Base-by-base conservation (phyloP, 768 basidiomycete species). In the Wakefieldia striispora region DNA sequence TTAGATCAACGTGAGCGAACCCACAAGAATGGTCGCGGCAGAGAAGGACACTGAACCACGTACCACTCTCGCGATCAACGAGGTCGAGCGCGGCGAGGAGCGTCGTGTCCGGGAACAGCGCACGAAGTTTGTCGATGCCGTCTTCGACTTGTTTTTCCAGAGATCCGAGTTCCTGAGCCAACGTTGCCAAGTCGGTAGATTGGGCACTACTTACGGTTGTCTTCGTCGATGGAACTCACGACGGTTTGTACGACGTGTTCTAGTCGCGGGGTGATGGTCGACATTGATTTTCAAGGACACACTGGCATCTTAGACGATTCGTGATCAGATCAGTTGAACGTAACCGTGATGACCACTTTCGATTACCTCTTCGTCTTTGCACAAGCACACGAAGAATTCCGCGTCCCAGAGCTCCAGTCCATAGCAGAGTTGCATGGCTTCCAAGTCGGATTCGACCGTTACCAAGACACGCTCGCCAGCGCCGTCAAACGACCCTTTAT, bases 341-440 rank as follows among this genome's bases (percentile, higher is more conserved):
- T 26, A 26, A 29, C 29, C 12, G 29, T 29, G 48, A 65, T 67
- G 66, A 40, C 54, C 45, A 47, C 48, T 24, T 46, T 40, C 45
- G 62, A 70, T 38, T 84, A 81, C 55, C 76, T 93, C 47, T 69
- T 95, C 45, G 76, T 86, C 38, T 90, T 93, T 68, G 90, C 91
- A 2, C 89, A 89, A 66, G 78, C 76, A 6, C 91, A 95, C 64
- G 74, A 79, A 31, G 85, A 90, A 31, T 95, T 95, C 63, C 76
- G 94, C 21, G 66, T 95, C 12, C 92, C 93, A 29, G 91, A 94
- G 64, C 78, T 97, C 0, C 66, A 70, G 26, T 94, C 92, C 4
- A 66, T 94, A 34, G 79, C 90, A 3, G 82, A 93, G 58, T 75
- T 92, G 1, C 65, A 86, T 70, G 80, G 76, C 9, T 88, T 97